phyloP scores from a whole-genome alignment of 306 rosid species.

The Alnus glutinosa region DNA sequence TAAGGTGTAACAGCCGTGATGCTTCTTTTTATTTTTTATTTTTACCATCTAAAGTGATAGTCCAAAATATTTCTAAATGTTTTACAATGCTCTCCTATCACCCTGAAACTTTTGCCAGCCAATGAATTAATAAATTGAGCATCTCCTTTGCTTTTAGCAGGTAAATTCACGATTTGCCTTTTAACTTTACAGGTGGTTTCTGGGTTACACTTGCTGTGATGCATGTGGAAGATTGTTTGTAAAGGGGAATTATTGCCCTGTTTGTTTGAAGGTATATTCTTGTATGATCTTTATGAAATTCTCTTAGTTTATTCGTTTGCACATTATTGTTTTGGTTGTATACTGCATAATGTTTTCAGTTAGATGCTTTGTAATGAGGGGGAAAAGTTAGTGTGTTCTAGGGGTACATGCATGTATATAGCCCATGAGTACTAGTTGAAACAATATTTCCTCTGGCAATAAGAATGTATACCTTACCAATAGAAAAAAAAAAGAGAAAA shows the following conservation, averaged over 20 bases:
- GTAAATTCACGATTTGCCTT: constrained; percentile 33
- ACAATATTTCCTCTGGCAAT: too few relatives aligned
- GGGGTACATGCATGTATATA: background rate
- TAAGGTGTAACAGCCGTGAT: too few relatives aligned
- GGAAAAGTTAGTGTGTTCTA: background rate
- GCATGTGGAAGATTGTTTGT: constrained; percentile 98
- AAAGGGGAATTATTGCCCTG: constrained; percentile 98
- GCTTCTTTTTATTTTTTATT: background rate
- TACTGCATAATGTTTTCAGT: background rate
- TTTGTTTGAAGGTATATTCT: constrained; percentile 82
- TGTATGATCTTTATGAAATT: background rate
- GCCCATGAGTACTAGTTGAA: background rate
- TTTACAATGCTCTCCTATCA: background rate
- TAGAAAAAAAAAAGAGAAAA: background rate
- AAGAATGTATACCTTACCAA: background rate
- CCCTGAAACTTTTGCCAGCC: background rate
- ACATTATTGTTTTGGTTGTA: background rate
- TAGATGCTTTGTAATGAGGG: background rate
- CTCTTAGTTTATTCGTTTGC: background rate
- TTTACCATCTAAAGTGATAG: background rate
- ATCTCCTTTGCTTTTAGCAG: background rate
- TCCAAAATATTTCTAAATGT: background rate
- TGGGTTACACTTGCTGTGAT: constrained; percentile 96
- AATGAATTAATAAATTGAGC: background rate
- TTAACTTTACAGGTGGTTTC: constrained; percentile 75